phyloP scores from a whole-genome alignment of 2,329 filamentous ascomycete species.

The Rhinocladiella similis region DNA sequence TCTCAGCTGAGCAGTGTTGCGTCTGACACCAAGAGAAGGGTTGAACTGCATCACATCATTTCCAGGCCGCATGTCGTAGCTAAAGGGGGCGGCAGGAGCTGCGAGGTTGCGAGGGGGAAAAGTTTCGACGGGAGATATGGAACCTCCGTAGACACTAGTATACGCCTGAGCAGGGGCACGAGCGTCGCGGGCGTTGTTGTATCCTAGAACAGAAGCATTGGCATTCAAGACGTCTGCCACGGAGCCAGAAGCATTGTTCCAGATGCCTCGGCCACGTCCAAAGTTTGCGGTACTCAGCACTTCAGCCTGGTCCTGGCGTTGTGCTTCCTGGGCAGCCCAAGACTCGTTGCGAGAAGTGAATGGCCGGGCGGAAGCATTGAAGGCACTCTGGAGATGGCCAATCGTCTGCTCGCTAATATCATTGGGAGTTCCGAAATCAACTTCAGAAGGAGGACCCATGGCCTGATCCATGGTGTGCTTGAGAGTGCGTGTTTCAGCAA shows the following conservation, averaged over 20 bases:
- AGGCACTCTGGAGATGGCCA: constrained; percentile 51
- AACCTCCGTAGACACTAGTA: constrained; percentile 21
- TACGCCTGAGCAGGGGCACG: constrained; percentile 23
- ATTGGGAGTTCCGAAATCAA: constrained; percentile 47
- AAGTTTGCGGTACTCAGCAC: constrained; percentile 43
- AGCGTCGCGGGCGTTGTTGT: constrained; percentile 20
- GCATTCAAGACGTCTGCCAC: constrained; percentile 18
- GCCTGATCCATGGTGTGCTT: constrained; percentile 63
- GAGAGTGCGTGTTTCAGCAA: constrained; percentile 60
- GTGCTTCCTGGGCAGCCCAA: constrained; percentile 47
- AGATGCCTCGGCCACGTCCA: constrained; percentile 35
- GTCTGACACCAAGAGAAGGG: constrained; percentile 20
- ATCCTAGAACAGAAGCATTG: constrained; percentile 17
- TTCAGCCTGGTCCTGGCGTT: constrained; percentile 47
- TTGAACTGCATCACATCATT: constrained; percentile 19
- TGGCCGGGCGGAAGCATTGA: constrained; percentile 51
- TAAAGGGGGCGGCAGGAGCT: constrained; percentile 9
- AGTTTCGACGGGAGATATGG: constrained; percentile 20
- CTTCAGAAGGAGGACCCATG: constrained; percentile 55
- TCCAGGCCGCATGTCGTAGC: constrained; percentile 21
- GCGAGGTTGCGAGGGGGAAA: constrained; percentile 24
- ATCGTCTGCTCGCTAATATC: constrained; percentile 55
- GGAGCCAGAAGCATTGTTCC: constrained; percentile 29
- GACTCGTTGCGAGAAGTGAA: constrained; percentile 43
- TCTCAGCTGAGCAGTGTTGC: constrained; percentile 20